Conservation (phyloP, 2,329 filamentous ascomycete genomes). For the Fusarium sp. region DNA sequence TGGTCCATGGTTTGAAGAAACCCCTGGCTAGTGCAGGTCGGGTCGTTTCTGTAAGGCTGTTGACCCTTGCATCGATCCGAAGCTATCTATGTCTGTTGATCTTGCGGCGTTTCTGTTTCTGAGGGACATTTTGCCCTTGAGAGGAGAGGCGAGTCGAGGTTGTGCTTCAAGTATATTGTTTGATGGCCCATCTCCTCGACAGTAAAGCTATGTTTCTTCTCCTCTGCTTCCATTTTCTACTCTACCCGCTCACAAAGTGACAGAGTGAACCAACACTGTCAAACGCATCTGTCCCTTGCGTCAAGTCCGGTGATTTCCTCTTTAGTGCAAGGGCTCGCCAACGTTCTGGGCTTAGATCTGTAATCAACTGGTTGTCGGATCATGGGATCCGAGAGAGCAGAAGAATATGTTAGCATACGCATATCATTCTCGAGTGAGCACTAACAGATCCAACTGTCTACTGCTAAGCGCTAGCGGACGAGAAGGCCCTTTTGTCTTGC, state of each 20-base stretch:
- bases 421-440: accelerated
- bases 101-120: not conserved
- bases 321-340: constrained; percentile 15
- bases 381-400: not conserved
- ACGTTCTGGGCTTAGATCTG: constrained; percentile 24
- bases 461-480: not conserved
- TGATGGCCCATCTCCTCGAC: accelerated
- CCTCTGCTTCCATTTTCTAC: not conserved
- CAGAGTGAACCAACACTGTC: not conserved
- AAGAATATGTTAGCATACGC: not conserved
- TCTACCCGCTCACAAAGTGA: not conserved
- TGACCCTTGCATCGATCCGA: not conserved
- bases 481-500: constrained; percentile 28
- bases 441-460: constrained; percentile 12
- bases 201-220: accelerated
- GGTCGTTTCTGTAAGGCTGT: constrained; percentile 24
- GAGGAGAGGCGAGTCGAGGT: no score
- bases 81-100: not conserved
- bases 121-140: no score
- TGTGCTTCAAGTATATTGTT: not conserved
- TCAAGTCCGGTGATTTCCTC: constrained; percentile 32
- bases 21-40: constrained; percentile 28
- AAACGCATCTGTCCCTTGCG: constrained; percentile 5
- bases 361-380: constrained; percentile 3
- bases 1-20: not conserved